Base-by-base conservation (phyloP, 78 protist genomes). In the Dictyostelium firmibasis region DNA sequence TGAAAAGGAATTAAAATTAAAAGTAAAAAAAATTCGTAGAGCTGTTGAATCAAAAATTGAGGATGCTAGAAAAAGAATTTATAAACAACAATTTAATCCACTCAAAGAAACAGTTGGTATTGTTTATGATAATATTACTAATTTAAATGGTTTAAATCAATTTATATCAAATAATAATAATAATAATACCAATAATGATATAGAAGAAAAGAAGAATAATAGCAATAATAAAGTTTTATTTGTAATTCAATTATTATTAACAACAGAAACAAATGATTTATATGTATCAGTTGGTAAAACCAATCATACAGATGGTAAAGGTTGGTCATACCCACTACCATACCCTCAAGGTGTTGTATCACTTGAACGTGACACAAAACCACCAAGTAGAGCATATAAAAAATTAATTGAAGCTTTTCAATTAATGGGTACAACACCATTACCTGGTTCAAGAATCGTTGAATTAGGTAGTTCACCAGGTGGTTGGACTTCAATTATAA, bases 321-420 rank as follows among this genome's bases (percentile, higher is more conserved):
- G 93, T 36, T 89, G 94, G 94, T 20, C 78, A 3, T 43, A 47
- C 14, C 94, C 94, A 38, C 38, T 89, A 11, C 94, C 94, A 16
- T 78, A 41, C n/a, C n/a, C 29, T 13, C 41, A 29, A 10, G 94
- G 94, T 31, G 57, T 43, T 31, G 4, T 43, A 16, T 87, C 47
- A 36, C 33, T 89, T 1, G 64, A 38, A 20, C 53, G 60, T 18
- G 86, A 78, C 33, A 13, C 31, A 44, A 7, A 4, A 6, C 94
- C 86, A 31, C 94, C 94, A n/a, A 79, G 86, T 23, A 81, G 94
- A 53, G 94, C 94, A 29, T 89, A 89, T 50, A 89, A 64, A 50
- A 89, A 89, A 57, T 20, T 89, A 38, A n/a, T 67, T 14, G 94
- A 89, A 10, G 1, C 64, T 31, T 47, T 89, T 23, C 62, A 60